Evolutionary conservation across 305 asterid species (phyloP).

Genomic region (Fraxinus floribunda): DNA sequence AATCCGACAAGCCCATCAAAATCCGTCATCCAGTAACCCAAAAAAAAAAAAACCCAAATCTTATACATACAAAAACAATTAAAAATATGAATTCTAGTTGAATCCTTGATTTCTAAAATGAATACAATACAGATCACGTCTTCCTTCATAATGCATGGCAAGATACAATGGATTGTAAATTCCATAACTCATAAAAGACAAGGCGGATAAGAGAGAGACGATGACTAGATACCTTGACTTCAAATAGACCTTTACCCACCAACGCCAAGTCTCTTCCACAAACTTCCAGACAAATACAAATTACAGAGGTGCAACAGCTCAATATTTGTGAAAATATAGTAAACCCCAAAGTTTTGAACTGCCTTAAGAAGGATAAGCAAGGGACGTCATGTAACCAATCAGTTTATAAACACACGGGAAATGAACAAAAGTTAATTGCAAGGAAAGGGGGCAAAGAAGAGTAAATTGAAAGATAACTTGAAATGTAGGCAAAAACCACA

Average conservation of each 20-base stretch:
- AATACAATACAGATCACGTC: background rate
- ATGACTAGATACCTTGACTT: slow-evolving; percentile 9
- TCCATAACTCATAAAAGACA: slow-evolving; percentile 11
- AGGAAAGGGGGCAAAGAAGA: background rate
- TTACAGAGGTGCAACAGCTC: slow-evolving; percentile 15
- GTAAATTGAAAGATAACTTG: slow-evolving; percentile 14
- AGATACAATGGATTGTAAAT: background rate
- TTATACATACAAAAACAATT: background rate
- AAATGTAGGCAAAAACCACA: slow-evolving; percentile 12
- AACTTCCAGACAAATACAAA: slow-evolving; percentile 10
- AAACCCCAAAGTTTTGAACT: slow-evolving; percentile 23
- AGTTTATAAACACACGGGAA: background rate
- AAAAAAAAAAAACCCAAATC: background rate
- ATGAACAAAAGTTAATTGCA: background rate
- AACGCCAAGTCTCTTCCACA: background rate
- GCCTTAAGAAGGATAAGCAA: background rate
- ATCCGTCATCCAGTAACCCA: background rate
- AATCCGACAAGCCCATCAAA: background rate
- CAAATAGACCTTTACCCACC: background rate
- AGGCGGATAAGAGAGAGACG: background rate
- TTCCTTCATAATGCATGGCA: background rate
- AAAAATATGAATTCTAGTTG: background rate
- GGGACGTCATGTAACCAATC: background rate
- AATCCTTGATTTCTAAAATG: background rate
- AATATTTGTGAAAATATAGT: background rate